A percentile compares a stretch with the other conserved stretches of the same genome.
Evolutionary conservation across 2,329 filamentous ascomycete species (phyloP).

Genomic region (Dissoconium aciculare): DNA sequence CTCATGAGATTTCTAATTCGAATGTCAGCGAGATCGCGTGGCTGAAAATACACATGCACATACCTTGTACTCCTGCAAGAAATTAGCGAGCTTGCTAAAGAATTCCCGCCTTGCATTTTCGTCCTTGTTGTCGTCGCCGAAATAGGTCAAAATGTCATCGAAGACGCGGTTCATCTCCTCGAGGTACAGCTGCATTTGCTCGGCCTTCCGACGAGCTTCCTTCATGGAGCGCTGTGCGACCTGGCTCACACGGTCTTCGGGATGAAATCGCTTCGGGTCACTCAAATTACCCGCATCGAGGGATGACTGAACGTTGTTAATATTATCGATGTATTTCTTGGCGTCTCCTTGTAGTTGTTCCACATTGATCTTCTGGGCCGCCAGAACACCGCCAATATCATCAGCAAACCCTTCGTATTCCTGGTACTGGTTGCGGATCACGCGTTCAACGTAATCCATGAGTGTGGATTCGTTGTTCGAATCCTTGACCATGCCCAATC

Average conservation of each 20-base stretch:
- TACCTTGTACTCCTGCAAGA: slow-evolving; percentile 83
- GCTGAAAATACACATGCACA: slow-evolving; percentile 22
- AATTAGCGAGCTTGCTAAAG: slow-evolving; percentile 81
- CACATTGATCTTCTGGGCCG: slow-evolving; percentile 80
- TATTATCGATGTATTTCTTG: slow-evolving; percentile 83
- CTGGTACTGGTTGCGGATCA: slow-evolving; percentile 89
- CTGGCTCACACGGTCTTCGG: slow-evolving; percentile 84
- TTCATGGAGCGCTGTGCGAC: slow-evolving; percentile 91
- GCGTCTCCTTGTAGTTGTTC: slow-evolving; percentile 81
- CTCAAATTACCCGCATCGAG: slow-evolving; percentile 88
- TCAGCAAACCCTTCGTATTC: slow-evolving; percentile 83
- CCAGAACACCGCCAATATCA: slow-evolving; percentile 67
- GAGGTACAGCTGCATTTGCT: slow-evolving; percentile 85
- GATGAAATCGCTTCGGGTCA: slow-evolving; percentile 95
- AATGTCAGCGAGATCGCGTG: slow-evolving; percentile 5
- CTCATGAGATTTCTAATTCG: slow-evolving; percentile 63
- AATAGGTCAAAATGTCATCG: slow-evolving; percentile 91
- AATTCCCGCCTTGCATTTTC: slow-evolving; percentile 91
- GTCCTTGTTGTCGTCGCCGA: slow-evolving; percentile 83
- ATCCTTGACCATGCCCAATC: slow-evolving; percentile 95
- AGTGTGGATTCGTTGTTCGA: slow-evolving; percentile 97
- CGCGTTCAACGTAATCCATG: slow-evolving; percentile 88
- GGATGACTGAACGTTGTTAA: slow-evolving; percentile 83
- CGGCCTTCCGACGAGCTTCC: slow-evolving; percentile 85
- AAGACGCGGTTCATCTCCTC: slow-evolving; percentile 86